These are phyloP conservation scores for Endocladia muricata DNA, from an alignment of 31 red algal species.

Conservation along the genomic window DNA sequence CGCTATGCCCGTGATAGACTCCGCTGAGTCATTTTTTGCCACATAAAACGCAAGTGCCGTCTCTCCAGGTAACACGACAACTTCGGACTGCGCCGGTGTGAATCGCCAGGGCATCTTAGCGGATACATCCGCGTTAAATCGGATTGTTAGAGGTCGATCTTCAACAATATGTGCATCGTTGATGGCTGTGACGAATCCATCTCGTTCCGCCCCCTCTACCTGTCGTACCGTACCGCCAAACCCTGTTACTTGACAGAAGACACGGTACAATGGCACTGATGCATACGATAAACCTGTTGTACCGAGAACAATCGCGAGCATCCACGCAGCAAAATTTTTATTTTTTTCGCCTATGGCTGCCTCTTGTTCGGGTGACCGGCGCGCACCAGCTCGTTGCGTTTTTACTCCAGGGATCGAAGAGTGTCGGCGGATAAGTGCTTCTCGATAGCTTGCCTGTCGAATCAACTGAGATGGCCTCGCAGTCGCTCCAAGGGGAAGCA, in stretches of 20 bases:
- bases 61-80: conserved; percentile 92
- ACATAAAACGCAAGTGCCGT: conserved; percentile 97
- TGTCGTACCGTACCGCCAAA: conserved; percentile 90
- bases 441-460: no score
- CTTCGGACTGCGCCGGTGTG: conserved; percentile 76
- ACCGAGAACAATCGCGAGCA: conserved; percentile 57
- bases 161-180: conserved; percentile 60
- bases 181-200: conserved; percentile 49
- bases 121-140: conserved; percentile 95
- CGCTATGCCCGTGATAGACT: conserved; percentile 86
- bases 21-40: conserved; percentile 75
- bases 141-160: conserved; percentile 81
- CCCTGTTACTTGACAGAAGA: conserved; percentile 99
- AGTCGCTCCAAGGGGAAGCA: no score
- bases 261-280: conserved; percentile 94
- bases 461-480: no score
- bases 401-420: no score
- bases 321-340: conserved; percentile 71
- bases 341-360: conserved; percentile 68
- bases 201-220: conserved; percentile 45
- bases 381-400: conserved; percentile 25
- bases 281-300: conserved; percentile 92
- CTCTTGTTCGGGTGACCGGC: conserved; percentile 50
- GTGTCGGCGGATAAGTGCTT: no score
- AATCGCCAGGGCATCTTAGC: conserved; percentile 89